These are phyloP conservation scores for Talaromyces sp. DNA, from an alignment of 2,329 filamentous ascomycete genomes.

Conservation along the genomic window DNA sequence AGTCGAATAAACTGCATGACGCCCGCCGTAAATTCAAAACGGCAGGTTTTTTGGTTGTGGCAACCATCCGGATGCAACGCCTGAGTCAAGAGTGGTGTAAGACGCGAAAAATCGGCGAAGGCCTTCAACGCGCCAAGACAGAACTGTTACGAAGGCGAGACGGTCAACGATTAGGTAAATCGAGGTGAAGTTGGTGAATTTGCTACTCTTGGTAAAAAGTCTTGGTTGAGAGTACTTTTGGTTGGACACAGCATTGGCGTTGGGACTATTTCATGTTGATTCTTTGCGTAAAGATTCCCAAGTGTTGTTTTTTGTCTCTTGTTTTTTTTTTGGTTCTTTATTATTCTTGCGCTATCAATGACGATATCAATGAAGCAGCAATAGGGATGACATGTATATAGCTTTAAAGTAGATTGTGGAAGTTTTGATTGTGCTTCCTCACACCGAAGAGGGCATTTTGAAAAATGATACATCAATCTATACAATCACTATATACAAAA, in stretches of 20 bases:
- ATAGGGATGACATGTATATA: neutral
- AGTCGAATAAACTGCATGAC: slow-evolving; percentile 25
- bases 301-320: neutral
- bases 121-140: slow-evolving; percentile 38
- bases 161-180: slow-evolving; percentile 4
- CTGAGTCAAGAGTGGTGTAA: slow-evolving; percentile 43
- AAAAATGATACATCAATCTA: neutral
- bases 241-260: slow-evolving; percentile 5
- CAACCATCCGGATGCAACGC: slow-evolving; percentile 42
- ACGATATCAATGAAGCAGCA: slow-evolving; percentile 12
- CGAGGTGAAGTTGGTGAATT: neutral
- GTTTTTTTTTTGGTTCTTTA: neutral
- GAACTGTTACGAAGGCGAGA: slow-evolving; percentile 27
- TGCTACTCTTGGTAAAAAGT: neutral
- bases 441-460: neutral
- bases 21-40: slow-evolving; percentile 40
- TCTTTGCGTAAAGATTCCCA: neutral
- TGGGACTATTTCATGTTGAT: neutral
- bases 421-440: neutral
- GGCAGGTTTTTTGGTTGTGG: slow-evolving; percentile 39
- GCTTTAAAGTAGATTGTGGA: neutral
- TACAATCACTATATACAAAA: neutral
- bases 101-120: slow-evolving; percentile 39
- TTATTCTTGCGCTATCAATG: slow-evolving; percentile 1
- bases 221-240: neutral